Evolutionary conservation across 2,329 filamentous ascomycete genomes (phyloP).

Genomic region (Colletotrichum euphorbiae): DNA sequence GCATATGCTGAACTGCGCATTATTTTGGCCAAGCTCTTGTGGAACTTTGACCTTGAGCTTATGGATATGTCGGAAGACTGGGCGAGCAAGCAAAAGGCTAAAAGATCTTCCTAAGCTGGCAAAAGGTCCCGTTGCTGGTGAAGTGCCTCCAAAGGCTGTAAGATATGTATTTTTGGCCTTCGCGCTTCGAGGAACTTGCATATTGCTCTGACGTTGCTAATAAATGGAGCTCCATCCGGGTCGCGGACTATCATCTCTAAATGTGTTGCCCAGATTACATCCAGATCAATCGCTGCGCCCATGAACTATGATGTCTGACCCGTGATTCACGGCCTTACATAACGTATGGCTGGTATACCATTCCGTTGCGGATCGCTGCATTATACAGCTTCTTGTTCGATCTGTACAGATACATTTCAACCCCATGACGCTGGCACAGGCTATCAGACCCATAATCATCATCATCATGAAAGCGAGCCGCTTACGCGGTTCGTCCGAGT

Average conservation of each 20-base stretch:
- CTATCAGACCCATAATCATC: constrained; percentile 37
- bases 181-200: too few relatives aligned
- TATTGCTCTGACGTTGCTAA: too few relatives aligned
- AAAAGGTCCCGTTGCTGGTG: constrained; percentile 41
- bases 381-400: constrained; percentile 41
- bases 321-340: not conserved
- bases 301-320: too few relatives aligned
- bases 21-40: constrained; percentile 57
- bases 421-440: constrained; percentile 24
- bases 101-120: constrained; percentile 53
- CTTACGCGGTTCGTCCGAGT: constrained; percentile 43
- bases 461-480: constrained; percentile 43
- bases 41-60: constrained; percentile 58
- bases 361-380: constrained; percentile 36
- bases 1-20: constrained; percentile 62
- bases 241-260: too few relatives aligned
- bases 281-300: too few relatives aligned
- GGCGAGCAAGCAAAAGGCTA: constrained; percentile 53
- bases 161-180: not conserved
- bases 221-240: too few relatives aligned
- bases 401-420: constrained; percentile 40
- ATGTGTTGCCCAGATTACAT: not conserved
- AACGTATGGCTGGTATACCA: constrained; percentile 40
- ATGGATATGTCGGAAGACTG: constrained; percentile 48
- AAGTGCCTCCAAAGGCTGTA: not conserved